A percentile compares a stretch with the other conserved stretches of the same genome.
Evolutionary conservation across 2,329 filamentous ascomycete genomes (phyloP).

Genomic region (Aspergillus thermomutatus): DNA sequence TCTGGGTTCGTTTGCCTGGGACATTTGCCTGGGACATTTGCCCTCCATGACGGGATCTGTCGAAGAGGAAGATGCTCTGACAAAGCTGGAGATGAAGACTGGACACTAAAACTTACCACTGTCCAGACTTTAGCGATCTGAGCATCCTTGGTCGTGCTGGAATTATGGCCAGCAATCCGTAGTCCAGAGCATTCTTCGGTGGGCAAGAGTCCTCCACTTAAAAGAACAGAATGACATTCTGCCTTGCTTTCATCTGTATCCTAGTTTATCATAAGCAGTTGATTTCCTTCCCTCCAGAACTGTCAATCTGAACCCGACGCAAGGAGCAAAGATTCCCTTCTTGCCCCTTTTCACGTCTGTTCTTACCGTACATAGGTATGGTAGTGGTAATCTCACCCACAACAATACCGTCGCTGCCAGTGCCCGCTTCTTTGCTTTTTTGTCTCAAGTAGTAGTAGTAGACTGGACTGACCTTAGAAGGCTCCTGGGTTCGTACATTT

Average conservation of each 20-base stretch:
- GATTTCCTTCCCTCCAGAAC: neutral
- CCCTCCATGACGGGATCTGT: neutral
- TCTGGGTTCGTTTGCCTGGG: neutral
- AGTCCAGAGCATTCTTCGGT: neutral
- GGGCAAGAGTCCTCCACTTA: neutral
- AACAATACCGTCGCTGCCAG: too few relatives aligned
- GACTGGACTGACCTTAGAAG: too few relatives aligned
- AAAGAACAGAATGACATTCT: neutral
- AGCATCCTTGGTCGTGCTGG: neutral
- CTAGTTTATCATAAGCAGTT: too few relatives aligned
- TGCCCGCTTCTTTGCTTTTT: neutral
- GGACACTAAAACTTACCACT: too few relatives aligned
- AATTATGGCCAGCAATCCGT: neutral
- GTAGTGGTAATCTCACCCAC: neutral
- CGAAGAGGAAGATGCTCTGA: neutral
- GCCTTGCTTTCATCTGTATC: neutral
- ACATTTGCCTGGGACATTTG: neutral
- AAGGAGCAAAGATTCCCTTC: too few relatives aligned
- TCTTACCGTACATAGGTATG: neutral
- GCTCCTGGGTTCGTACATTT: neutral
- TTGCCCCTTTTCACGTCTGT: neutral
- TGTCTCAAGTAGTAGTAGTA: too few relatives aligned
- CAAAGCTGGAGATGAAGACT: too few relatives aligned
- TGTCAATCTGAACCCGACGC: neutral
- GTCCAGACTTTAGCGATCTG: neutral